Conservation (phyloP, 768 basidiomycete genomes). For the Trametopsis cervina region DNA sequence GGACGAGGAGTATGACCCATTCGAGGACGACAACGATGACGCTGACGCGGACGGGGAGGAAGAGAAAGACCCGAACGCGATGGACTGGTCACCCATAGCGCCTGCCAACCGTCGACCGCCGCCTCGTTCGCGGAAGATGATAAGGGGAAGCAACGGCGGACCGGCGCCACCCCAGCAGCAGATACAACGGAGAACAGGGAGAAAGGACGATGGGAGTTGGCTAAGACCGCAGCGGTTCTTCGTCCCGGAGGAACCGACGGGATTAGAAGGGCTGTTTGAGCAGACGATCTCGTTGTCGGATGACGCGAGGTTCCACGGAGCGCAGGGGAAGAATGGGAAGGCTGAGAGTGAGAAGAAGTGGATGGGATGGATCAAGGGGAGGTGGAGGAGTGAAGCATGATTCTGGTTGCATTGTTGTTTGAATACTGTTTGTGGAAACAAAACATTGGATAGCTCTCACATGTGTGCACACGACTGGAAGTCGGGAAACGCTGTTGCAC, state of each 20-base stretch:
- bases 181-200: constrained; percentile 11
- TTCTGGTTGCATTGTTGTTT: too few relatives aligned
- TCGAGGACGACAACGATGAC: constrained; percentile 23
- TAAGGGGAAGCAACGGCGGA: background rate
- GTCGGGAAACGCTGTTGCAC: too few relatives aligned
- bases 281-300: constrained; percentile 35
- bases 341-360: background rate
- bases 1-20: constrained; percentile 23
- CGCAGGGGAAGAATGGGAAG: background rate
- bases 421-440: too few relatives aligned
- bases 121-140: background rate
- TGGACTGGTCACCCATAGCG: constrained; percentile 68
- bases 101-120: constrained; percentile 2
- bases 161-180: background rate
- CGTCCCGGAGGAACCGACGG: constrained; percentile 71
- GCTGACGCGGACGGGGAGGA: constrained; percentile 25
- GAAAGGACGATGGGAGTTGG: constrained; percentile 37
- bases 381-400: background rate
- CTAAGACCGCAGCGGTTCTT: constrained; percentile 71
- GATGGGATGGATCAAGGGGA: background rate
- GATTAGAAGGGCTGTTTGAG: constrained; percentile 65
- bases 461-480: background rate
- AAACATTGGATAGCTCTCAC: background rate
- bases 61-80: constrained; percentile 37
- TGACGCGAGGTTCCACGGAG: constrained; percentile 10